phyloP scores from a whole-genome alignment of 2,329 filamentous ascomycete species.

The Colletotrichum lindemuthianum region DNA sequence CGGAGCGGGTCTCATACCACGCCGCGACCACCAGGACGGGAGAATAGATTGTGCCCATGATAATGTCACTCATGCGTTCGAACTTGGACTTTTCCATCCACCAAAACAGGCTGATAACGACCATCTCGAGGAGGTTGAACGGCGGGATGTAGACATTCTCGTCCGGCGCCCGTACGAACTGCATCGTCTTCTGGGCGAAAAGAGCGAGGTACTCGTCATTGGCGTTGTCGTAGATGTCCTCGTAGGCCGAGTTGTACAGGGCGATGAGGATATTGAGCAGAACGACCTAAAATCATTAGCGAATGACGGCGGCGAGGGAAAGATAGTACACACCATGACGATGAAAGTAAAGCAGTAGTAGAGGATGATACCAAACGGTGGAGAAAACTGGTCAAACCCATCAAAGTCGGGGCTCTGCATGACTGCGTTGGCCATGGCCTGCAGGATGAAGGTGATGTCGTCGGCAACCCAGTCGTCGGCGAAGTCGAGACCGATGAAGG shows the following conservation, averaged over 20 bases:
- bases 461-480: conserved; percentile 76
- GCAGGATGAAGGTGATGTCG: conserved; percentile 78
- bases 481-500: conserved; percentile 90
- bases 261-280: conserved; percentile 96
- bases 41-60: conserved; percentile 88
- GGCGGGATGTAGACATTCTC: conserved; percentile 98
- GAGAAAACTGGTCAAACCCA: conserved; percentile 89
- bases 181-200: conserved; percentile 93
- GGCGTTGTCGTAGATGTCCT: conserved; percentile 92
- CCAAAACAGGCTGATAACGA: conserved; percentile 85
- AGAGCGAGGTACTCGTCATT: conserved; percentile 95
- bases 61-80: conserved; percentile 83
- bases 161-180: conserved; percentile 95
- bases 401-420: conserved; percentile 92
- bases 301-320: fast-evolving
- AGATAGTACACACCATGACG: conserved; percentile 75
- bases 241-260: conserved; percentile 95
- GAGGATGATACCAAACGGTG: conserved; percentile 91
- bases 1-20: conserved; percentile 73
- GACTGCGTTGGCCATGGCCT: conserved; percentile 87
- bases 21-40: conserved; percentile 85
- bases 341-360: conserved; percentile 99
- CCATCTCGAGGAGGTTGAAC: conserved; percentile 91
- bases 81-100: conserved; percentile 84
- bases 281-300: conserved; percentile 58